These are phyloP conservation scores for Psilocybe tampanensis DNA, from an alignment of 768 basidiomycete genomes.

Conservation along the genomic window DNA sequence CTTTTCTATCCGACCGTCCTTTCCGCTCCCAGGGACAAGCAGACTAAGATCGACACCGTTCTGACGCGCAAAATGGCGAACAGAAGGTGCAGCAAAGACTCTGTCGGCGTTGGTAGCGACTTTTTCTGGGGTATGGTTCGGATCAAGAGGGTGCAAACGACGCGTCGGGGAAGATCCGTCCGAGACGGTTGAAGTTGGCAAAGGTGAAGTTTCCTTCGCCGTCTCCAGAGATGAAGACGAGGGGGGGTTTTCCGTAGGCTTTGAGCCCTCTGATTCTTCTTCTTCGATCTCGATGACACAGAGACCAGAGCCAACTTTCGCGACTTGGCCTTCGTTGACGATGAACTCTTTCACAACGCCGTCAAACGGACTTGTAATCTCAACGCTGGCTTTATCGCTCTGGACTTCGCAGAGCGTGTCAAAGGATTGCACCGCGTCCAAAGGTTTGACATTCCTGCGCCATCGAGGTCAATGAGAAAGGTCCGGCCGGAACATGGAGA, in stretches of 20 bases:
- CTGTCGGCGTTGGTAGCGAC: conserved; percentile 22
- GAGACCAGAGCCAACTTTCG: conserved; percentile 78
- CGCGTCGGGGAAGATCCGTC: conserved; percentile 16
- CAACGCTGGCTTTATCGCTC: conserved; percentile 89
- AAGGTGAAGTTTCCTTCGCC: conserved; percentile 9
- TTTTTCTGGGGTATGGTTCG: conserved; percentile 36
- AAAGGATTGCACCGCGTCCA: conserved; percentile 57
- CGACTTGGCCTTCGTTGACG: conserved; percentile 80
- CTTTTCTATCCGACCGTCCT: conserved; percentile 74
- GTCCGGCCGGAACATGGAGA: conserved; percentile 36
- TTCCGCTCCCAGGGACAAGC: conserved; percentile 71
- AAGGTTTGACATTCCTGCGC: conserved; percentile 66
- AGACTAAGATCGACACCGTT: conserved; percentile 59
- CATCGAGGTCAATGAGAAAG: conserved; percentile 12
- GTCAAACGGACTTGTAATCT: conserved; percentile 87
- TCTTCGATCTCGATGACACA: conserved; percentile 84
- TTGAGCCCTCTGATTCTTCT: conserved; percentile 34
- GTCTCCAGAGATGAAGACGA: not conserved
- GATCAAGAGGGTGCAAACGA: conserved; percentile 64
- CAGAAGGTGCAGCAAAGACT: conserved; percentile 74
- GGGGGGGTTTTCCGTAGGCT: not conserved
- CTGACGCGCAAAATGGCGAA: conserved; percentile 75
- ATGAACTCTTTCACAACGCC: conserved; percentile 73
- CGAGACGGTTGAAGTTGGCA: conserved; percentile 7
- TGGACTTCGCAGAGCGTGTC: conserved; percentile 84